These are phyloP conservation scores for Waitea zeae DNA, from an alignment of 1,284 basidiomycete genomes.

Conservation along the genomic window DNA sequence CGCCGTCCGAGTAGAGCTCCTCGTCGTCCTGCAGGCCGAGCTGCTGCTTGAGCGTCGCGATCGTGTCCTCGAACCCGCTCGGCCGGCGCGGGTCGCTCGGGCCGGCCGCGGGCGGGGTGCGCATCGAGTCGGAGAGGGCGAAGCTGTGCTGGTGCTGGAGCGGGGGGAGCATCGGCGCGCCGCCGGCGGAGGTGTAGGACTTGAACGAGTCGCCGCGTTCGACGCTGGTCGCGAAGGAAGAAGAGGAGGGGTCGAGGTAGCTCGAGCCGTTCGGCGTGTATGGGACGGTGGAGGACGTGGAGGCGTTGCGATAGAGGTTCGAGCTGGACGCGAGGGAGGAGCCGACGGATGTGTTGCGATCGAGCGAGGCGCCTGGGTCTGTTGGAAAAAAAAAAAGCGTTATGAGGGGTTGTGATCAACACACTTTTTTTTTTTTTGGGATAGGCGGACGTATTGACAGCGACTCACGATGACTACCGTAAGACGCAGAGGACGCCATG, in stretches of 20 bases:
- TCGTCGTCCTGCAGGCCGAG: conserved; percentile 23
- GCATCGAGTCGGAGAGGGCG: neutral
- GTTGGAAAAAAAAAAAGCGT: too few relatives aligned
- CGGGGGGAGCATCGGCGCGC: conserved; percentile 10
- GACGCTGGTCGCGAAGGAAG: conserved; percentile 4
- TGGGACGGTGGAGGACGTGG: too few relatives aligned
- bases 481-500: too few relatives aligned
- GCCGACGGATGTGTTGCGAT: conserved; percentile 13
- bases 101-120: neutral
- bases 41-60: conserved; percentile 23
- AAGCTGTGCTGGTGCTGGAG: conserved; percentile 7
- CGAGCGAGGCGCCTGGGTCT: too few relatives aligned
- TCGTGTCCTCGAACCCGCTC: conserved; percentile 13
- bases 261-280: too few relatives aligned
- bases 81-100: neutral
- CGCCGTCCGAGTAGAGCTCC: conserved; percentile 28
- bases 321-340: conserved; percentile 10
- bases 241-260: conserved; percentile 4
- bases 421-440: too few relatives aligned
- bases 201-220: conserved; percentile 8
- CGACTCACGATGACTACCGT: too few relatives aligned
- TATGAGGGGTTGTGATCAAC: too few relatives aligned
- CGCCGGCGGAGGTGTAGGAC: conserved; percentile 7
- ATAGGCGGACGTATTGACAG: too few relatives aligned
- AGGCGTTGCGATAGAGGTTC: conserved; percentile 11